Base-by-base conservation (phyloP, 2,329 filamentous ascomycete species). In the Fusarium ramigenum region DNA sequence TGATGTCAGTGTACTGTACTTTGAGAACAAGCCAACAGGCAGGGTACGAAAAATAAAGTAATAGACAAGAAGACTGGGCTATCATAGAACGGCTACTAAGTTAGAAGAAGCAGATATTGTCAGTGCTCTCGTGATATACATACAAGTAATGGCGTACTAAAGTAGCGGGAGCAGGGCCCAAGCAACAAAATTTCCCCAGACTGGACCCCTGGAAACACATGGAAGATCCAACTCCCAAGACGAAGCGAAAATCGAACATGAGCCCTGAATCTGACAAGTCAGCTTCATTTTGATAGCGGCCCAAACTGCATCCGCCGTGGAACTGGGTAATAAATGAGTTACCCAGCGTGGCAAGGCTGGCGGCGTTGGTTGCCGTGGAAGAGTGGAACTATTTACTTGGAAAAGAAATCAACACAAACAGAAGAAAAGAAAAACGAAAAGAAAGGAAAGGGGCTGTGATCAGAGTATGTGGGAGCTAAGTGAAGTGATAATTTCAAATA, bases 381-480 rank as follows among this genome's bases (percentile, higher is more conserved):
- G 76, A 58, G 76, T 78, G 76, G 76, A 71, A 67, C 62, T 78
- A 69, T 77, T 77, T 77, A 78, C 73, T 68, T 63, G 54, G 34
- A 18, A 30, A 50, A 61, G 34, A 52, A 60, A 63, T 64, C 65
- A 76, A 78, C 70, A 76, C 69, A 78, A 78, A 78, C 72, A 78
- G 69, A 37, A 49, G 58, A 40, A 32, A 44, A 61, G 74, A 70
- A 43, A 56, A 61, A 71, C 63, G 10, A 54, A 53, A 39, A 39
- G 56, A 63, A 65, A 61, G 67, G 36, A 68, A 69, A 57, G 47
- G 63, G 66, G 63, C 40, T 39, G 49, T 36, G 28, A 21, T 52
- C 30, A 50, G 18, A 46, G 54, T 50, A 52, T 70, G 66, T 66
- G 61, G 72, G 63, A 75, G 66, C 47, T 44, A 68, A 54, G 53